A percentile compares a stretch with the other conserved stretches of the same genome.
phyloP scores from a whole-genome alignment of 176 grass and related monocot genomes.

The Lolium perenne region DNA sequence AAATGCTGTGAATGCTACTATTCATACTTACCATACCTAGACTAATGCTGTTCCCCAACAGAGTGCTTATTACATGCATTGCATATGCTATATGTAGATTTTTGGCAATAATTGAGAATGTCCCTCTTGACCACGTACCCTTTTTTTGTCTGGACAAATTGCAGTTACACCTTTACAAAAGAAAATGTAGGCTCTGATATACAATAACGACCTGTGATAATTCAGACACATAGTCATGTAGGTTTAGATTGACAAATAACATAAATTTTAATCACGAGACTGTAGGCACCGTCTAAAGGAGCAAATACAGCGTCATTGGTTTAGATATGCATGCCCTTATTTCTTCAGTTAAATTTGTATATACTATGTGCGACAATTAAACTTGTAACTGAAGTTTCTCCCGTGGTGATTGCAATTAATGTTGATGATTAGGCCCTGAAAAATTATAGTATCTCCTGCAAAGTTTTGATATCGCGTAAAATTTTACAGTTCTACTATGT shows the following conservation, averaged over 20 bases:
- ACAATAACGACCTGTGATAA: not conserved
- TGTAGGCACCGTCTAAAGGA: slow-evolving; percentile 2
- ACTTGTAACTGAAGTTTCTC: not conserved
- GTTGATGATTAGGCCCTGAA: not conserved
- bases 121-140: not conserved
- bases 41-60: not conserved
- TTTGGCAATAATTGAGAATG: not conserved
- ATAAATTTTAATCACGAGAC: not conserved
- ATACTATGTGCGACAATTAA: not conserved
- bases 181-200: slow-evolving; percentile 3
- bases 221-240: not conserved
- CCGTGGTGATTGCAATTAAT: not conserved
- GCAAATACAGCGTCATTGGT: not conserved
- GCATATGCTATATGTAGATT: not conserved
- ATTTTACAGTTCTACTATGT: not conserved
- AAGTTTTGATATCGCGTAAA: too few species aligned
- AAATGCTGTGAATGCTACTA: not conserved
- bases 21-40: not conserved
- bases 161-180: not conserved
- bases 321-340: slow-evolving; percentile 1
- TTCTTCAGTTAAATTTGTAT: not conserved
- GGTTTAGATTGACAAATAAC: not conserved
- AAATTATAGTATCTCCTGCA: not conserved
- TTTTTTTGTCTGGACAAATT: not conserved
- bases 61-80: slow-evolving; percentile 1